A percentile compares a stretch with the other conserved stretches of the same genome.
Evolutionary conservation across 169 alveolate genomes (phyloP).

Genomic region (Cryptosporidium muris): DNA sequence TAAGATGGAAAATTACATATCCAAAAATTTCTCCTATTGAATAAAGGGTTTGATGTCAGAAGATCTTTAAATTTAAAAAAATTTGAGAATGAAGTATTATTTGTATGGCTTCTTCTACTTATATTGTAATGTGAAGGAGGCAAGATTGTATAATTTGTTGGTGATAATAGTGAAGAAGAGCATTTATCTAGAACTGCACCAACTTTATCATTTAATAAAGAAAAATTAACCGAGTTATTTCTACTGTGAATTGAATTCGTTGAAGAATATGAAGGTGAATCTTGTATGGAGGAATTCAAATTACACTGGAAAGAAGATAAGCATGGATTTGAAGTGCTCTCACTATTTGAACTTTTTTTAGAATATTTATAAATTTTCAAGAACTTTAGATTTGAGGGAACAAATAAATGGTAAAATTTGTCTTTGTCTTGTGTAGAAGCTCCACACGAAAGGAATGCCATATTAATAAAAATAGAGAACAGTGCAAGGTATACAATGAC

Average conservation of each 20-base stretch:
- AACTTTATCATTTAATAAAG: slow-evolving; percentile 20
- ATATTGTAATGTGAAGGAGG: too few species aligned
- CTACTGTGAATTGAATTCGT: not conserved
- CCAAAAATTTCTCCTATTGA: slow-evolving; percentile 30
- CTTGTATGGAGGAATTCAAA: too few species aligned
- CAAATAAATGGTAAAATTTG: slow-evolving; percentile 36
- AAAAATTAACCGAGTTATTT: not conserved
- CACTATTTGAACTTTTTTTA: not conserved
- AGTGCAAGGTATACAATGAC: slow-evolving; percentile 23
- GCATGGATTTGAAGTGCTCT: too few species aligned
- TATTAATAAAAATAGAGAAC: slow-evolving; percentile 25
- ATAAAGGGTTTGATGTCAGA: not conserved
- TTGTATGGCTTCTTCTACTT: too few species aligned
- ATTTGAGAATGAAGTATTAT: not conserved
- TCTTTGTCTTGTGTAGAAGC: slow-evolving; percentile 56
- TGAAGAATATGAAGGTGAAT: not conserved
- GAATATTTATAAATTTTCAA: not conserved
- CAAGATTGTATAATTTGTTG: not conserved
- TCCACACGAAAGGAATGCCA: slow-evolving; percentile 22
- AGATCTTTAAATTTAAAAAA: not conserved
- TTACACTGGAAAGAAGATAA: too few species aligned
- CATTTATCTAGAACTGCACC: slow-evolving; percentile 39
- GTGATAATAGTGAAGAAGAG: slow-evolving; percentile 50
- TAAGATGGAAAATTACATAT: slow-evolving; percentile 32
- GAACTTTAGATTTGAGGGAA: slow-evolving; percentile 34